Evolutionary conservation across 2,329 filamentous ascomycete species (phyloP), one percentile per base, ranked within the genome.

Genomic region (Paraphaeosphaeria minitans): DNA sequence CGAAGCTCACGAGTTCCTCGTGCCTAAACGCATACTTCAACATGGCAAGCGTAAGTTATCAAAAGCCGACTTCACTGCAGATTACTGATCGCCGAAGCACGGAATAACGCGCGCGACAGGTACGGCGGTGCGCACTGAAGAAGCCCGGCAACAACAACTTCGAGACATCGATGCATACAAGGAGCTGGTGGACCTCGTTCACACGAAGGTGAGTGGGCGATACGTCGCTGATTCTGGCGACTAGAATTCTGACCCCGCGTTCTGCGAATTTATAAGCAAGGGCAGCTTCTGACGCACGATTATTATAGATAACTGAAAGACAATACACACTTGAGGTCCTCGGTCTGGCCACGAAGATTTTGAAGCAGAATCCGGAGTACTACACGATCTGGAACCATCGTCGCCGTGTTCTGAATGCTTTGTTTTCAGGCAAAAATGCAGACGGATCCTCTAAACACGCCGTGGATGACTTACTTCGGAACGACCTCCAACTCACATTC

Each of bases 331-430:
- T 80, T 56, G 81, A 86, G 56, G 84, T 87, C 42, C 85, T 93
- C 68, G 79, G 85, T 62, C 84, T 90, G 55, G 90, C 89, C 35
- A 88, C 89, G n/a, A 87, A 86, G 66, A 84, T 95, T 46, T 83
- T 94, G 55, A 84, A 84, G 48, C 84, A 89, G 69, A 96, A 96
- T 75, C 92, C 92, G 27, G 92, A 96, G 77, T 93, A 93, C 81
- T 95, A 95, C 80, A 94, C 92, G 57, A 85, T 92, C 84, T 96
- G 92, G 92, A 96, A 96, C 83, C 85, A 89, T 80, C 89, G 95
- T 73, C 89, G 95, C 68, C 83, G 87, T 63, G 86, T 87, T 65
- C 79, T 93, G 71, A 83, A 87, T 73, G 81, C 87, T 67, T 83
- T 87, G 52, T 81, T 91, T 74, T 79, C 70, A 72, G 74, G 72